phyloP scores from a whole-genome alignment of 306 rosid species.

The Fragaria vesca region DNA sequence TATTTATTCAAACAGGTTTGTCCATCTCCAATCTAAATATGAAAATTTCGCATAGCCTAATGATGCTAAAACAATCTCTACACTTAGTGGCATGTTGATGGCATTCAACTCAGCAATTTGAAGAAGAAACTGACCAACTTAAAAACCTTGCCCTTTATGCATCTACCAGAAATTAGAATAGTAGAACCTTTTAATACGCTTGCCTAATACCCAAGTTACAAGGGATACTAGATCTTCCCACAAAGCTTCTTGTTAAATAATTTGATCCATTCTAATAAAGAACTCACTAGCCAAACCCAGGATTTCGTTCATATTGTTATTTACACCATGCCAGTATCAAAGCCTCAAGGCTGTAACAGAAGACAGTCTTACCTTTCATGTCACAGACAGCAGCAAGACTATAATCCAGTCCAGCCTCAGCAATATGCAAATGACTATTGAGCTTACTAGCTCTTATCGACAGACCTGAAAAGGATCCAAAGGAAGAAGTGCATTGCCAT shows the following conservation, averaged over 20 bases:
- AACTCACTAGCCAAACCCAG: not conserved
- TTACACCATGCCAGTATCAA: too few species aligned
- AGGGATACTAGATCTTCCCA: not conserved
- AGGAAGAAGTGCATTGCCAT: too few species aligned
- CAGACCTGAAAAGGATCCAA: too few species aligned
- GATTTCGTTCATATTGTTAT: too few species aligned
- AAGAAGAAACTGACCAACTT: not conserved
- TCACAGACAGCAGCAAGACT: constrained; percentile 7
- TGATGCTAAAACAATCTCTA: not conserved
- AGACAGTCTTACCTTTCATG: too few species aligned
- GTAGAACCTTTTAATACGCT: not conserved
- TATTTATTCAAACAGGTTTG: not conserved
- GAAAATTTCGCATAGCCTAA: not conserved
- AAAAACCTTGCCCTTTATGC: not conserved
- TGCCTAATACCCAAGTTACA: not conserved
- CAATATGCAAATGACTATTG: too few species aligned
- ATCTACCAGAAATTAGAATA: not conserved
- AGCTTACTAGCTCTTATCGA: too few species aligned
- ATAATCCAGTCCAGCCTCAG: not conserved
- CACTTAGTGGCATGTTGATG: not conserved
- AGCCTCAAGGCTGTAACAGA: too few species aligned
- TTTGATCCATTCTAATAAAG: not conserved
- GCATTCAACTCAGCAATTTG: not conserved
- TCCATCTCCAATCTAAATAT: not conserved
- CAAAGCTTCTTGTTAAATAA: not conserved